Conservation (phyloP, 1,139 yeast species). For the Saccharomycopsis crataegensis region DNA sequence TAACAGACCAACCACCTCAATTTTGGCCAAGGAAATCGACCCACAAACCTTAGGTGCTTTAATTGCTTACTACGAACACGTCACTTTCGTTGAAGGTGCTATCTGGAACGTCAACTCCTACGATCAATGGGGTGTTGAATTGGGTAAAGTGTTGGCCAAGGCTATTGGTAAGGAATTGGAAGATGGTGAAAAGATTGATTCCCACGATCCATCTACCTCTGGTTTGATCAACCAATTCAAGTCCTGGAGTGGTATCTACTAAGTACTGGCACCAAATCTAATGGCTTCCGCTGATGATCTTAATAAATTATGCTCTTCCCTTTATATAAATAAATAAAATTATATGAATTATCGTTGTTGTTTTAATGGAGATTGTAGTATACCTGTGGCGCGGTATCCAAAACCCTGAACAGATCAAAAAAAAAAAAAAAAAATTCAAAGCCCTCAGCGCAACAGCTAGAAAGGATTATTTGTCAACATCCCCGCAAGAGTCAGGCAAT, state of each 20-base stretch:
- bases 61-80: constrained; percentile 95
- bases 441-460: too few species aligned
- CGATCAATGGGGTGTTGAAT: constrained; percentile 99
- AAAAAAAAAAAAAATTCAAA: too few species aligned
- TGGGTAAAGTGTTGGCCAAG: constrained; percentile 96
- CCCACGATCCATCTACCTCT: constrained; percentile 88
- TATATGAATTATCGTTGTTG: neutral
- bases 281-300: neutral
- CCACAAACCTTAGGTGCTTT: constrained; percentile 94
- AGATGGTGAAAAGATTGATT: constrained; percentile 43
- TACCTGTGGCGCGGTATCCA: neutral
- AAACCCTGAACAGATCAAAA: too few species aligned
- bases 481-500: too few species aligned
- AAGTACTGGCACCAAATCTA: neutral
- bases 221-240: constrained; percentile 92
- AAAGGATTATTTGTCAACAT: too few species aligned
- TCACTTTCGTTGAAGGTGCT: constrained; percentile 97
- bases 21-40: constrained; percentile 89
- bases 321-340: neutral
- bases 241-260: constrained; percentile 45
- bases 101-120: constrained; percentile 98
- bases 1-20: constrained; percentile 98
- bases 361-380: neutral
- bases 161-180: constrained; percentile 85
- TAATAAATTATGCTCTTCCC: neutral